Conservation (phyloP, 352 stramenopile genomes). For the Elongisporangium undulatum region DNA sequence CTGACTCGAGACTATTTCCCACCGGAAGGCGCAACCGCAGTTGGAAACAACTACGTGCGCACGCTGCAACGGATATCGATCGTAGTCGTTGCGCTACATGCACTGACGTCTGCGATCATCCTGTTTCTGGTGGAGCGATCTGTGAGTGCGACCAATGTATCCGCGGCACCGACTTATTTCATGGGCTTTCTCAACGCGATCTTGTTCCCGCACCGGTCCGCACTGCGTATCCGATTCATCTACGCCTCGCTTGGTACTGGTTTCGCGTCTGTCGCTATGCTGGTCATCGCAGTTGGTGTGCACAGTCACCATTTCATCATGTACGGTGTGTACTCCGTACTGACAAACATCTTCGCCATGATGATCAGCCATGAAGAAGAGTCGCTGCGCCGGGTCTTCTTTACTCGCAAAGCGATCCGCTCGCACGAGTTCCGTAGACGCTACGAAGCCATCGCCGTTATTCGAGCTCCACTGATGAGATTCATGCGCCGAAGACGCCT, state of each 20-base stretch:
- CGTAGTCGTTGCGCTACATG: slow-evolving; percentile 24
- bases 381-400: slow-evolving; percentile 39
- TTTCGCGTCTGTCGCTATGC: slow-evolving; percentile 3
- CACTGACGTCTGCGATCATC: slow-evolving; percentile 29
- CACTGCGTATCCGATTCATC: slow-evolving; percentile 33
- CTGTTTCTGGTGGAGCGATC: slow-evolving; percentile 26
- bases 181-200: slow-evolving; percentile 37
- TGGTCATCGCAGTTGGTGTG: slow-evolving; percentile 3
- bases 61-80: slow-evolving; percentile 22
- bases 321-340: slow-evolving; percentile 23
- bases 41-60: slow-evolving; percentile 20
- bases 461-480: not conserved
- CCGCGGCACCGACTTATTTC: slow-evolving; percentile 31
- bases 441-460: slow-evolving; percentile 18
- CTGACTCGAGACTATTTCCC: not conserved
- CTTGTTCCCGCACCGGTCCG: slow-evolving; percentile 34
- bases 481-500: not conserved
- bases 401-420: slow-evolving; percentile 32
- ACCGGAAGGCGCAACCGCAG: not conserved
- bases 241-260: slow-evolving; percentile 23
- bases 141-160: slow-evolving; percentile 16
- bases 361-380: slow-evolving; percentile 49
- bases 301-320: slow-evolving; percentile 12
- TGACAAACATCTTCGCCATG: slow-evolving; percentile 30
- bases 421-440: slow-evolving; percentile 29